phyloP scores from a whole-genome alignment of 495 filamentous ascomycete species.

The Poronia punctata region DNA sequence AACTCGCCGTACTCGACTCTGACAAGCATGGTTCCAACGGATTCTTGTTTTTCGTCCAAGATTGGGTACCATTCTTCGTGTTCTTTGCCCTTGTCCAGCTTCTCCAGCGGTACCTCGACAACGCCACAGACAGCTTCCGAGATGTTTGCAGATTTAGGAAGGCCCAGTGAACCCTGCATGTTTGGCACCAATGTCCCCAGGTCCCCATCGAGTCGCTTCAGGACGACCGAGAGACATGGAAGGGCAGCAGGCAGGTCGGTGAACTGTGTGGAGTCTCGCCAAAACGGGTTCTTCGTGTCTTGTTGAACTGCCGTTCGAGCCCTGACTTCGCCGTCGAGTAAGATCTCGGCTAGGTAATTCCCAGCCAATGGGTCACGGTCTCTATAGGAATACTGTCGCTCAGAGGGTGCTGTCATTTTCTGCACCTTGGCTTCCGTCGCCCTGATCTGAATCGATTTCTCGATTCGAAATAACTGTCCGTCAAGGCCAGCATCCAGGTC shows the following conservation, averaged over 20 bases:
- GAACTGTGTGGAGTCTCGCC: conserved; percentile 90
- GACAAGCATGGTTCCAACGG: conserved; percentile 81
- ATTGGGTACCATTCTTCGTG: conserved; percentile 88
- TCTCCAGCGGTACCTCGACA: conserved; percentile 79
- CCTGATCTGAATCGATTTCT: conserved; percentile 50
- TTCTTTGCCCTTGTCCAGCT: conserved; percentile 69
- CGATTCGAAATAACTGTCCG: conserved; percentile 50
- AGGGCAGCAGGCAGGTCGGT: conserved; percentile 73
- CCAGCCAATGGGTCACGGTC: conserved; percentile 35
- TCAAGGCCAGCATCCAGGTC: conserved; percentile 31
- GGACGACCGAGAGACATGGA: conserved; percentile 69
- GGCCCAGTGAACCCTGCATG: conserved; percentile 35
- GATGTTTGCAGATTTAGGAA: conserved; percentile 29
- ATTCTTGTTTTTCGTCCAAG: conserved; percentile 60
- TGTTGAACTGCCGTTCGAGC: conserved; percentile 77
- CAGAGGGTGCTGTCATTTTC: conserved; percentile 17
- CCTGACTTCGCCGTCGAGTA: conserved; percentile 82
- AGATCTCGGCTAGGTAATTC: conserved; percentile 85
- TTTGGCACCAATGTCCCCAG: conserved; percentile 36
- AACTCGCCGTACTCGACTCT: conserved; percentile 78
- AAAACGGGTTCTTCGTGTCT: conserved; percentile 81
- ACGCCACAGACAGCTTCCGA: conserved; percentile 54
- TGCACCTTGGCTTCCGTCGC: conserved; percentile 54
- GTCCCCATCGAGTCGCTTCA: conserved; percentile 61
- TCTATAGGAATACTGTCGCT: conserved; percentile 28